Conservation (phyloP, 2,329 filamentous ascomycete genomes). For the Orbilia javanica region DNA sequence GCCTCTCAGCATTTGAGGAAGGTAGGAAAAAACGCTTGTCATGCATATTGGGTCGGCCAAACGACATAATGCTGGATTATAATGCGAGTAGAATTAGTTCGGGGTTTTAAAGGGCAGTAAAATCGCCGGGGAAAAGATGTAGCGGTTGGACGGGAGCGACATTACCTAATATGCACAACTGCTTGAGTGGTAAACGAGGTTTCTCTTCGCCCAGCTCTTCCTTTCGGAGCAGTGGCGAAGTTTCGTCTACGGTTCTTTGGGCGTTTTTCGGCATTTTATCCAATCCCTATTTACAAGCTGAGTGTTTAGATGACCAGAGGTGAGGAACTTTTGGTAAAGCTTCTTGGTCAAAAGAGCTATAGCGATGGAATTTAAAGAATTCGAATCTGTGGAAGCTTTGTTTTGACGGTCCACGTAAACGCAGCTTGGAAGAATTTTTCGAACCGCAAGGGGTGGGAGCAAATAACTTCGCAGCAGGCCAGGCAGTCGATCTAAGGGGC, state of each 20-base stretch:
- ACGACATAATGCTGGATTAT: slow-evolving; percentile 31
- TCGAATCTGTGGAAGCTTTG: no score
- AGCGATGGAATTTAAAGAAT: neutral
- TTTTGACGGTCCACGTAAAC: no score
- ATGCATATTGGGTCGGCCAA: slow-evolving; percentile 37
- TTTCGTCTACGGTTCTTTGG: neutral
- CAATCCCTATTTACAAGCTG: neutral
- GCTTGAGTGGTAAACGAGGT: slow-evolving; percentile 13
- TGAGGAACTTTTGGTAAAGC: neutral
- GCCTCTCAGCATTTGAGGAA: slow-evolving; percentile 44
- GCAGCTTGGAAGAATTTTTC: no score
- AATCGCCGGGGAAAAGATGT: no score
- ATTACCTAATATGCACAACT: slow-evolving; percentile 26
- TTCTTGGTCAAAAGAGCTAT: neutral
- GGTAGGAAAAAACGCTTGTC: slow-evolving; percentile 38
- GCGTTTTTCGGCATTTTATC: neutral
- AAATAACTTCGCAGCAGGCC: neutral
- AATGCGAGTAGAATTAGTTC: neutral
- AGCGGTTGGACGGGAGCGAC: neutral
- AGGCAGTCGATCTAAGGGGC: no score
- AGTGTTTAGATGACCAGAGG: neutral
- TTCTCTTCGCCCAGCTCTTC: neutral
- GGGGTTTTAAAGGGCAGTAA: neutral
- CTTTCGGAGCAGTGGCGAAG: slow-evolving; percentile 1
- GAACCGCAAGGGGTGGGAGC: neutral